phyloP scores from a whole-genome alignment of 2,329 filamentous ascomycete species.

The Lasiodiplodia theobromae region DNA sequence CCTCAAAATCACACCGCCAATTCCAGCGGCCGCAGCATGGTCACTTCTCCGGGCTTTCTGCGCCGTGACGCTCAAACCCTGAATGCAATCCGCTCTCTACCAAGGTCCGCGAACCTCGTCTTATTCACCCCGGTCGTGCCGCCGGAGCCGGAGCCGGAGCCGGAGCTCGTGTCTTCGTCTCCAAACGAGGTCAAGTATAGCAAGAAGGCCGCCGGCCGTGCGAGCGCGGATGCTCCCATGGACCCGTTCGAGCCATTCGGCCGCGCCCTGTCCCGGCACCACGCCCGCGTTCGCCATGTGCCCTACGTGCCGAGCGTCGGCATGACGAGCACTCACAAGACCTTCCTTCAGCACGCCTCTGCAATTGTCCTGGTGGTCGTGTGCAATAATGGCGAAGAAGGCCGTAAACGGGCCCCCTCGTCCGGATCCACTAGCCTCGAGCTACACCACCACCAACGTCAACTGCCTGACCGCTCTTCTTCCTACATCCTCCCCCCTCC shows the following conservation, averaged over 20 bases:
- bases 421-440: neutral
- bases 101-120: constrained; percentile 41
- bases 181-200: constrained; percentile 39
- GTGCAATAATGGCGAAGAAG: neutral
- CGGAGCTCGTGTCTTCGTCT: constrained; percentile 48
- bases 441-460: neutral
- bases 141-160: constrained; percentile 59
- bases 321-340: constrained; percentile 68
- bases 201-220: neutral
- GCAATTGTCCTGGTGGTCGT: constrained; percentile 65
- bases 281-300: constrained; percentile 71
- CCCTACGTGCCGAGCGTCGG: constrained; percentile 71
- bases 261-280: constrained; percentile 65
- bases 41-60: constrained; percentile 15
- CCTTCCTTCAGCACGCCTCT: constrained; percentile 67
- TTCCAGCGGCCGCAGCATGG: constrained; percentile 37
- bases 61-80: constrained; percentile 12
- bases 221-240: constrained; percentile 42
- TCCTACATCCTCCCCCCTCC: constrained; percentile 7
- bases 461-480: neutral
- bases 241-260: constrained; percentile 80
- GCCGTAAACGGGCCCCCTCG: neutral
- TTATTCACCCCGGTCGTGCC: constrained; percentile 65
- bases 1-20: constrained; percentile 30
- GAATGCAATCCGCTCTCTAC: constrained; percentile 20